Conservation (phyloP, 352 stramenopile species). For the Phytopythium delawarense region DNA sequence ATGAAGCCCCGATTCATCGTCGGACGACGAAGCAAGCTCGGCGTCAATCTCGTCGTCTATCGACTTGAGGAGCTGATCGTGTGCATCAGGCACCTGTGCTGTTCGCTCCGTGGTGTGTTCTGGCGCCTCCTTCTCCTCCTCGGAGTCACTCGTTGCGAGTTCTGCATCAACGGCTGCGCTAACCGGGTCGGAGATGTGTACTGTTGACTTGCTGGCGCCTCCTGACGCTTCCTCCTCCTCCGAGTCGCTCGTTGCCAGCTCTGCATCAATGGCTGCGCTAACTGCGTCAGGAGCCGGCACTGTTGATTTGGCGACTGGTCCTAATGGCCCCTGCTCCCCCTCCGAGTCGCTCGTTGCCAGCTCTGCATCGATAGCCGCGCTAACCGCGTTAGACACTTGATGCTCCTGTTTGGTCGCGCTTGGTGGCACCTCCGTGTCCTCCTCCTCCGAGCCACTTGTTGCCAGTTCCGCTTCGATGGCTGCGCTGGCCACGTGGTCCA, state of each 20-base stretch:
- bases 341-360: conserved; percentile 9
- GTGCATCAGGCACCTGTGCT: neutral
- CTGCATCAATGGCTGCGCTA: conserved; percentile 25
- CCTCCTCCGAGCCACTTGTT: conserved; percentile 1
- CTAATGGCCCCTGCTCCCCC: neutral
- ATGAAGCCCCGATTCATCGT: conserved; percentile 14
- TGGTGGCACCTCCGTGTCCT: neutral
- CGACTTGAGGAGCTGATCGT: conserved; percentile 8
- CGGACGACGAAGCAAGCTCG: conserved; percentile 28
- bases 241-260: conserved; percentile 10
- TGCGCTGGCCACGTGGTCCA: conserved; percentile 9
- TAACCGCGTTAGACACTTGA: neutral
- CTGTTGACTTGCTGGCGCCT: neutral
- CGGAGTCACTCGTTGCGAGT: conserved; percentile 7
- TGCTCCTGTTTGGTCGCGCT: neutral
- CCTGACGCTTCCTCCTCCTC: neutral
- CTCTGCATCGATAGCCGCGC: conserved; percentile 24
- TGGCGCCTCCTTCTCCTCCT: neutral
- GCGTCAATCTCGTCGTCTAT: conserved; percentile 39
- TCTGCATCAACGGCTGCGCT: conserved; percentile 29
- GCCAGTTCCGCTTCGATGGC: conserved; percentile 22
- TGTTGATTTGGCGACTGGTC: neutral
- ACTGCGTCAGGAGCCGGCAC: neutral
- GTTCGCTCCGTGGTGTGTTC: neutral
- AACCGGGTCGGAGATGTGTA: neutral